Conservation (phyloP, 1,139 yeast genomes). For the Taphrina communis region DNA sequence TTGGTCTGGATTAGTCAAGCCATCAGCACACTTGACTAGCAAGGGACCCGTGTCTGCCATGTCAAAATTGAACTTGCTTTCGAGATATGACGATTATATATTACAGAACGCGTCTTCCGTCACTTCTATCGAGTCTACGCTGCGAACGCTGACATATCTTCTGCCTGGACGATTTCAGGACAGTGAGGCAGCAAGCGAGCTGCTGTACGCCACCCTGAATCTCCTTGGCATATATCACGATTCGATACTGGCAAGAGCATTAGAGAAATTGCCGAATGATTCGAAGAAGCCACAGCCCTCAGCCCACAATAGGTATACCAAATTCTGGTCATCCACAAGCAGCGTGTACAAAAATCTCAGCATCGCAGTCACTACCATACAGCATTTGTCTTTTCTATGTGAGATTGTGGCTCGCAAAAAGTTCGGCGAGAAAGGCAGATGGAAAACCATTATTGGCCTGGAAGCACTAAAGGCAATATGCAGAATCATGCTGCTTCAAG, state of each 20-base stretch:
- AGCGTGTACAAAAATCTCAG: slow-evolving; percentile 51
- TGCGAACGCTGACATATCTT: slow-evolving; percentile 53
- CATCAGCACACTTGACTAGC: too few species aligned
- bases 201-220: slow-evolving; percentile 51
- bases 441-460: slow-evolving; percentile 51
- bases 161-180: slow-evolving; percentile 55
- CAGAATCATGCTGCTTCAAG: slow-evolving; percentile 50
- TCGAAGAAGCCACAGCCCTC: slow-evolving; percentile 46
- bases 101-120: slow-evolving; percentile 54
- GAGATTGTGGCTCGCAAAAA: slow-evolving; percentile 52
- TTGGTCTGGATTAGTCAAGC: too few species aligned
- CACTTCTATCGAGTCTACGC: slow-evolving; percentile 53
- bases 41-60: background rate
- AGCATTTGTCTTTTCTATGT: slow-evolving; percentile 53
- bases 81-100: slow-evolving; percentile 47
- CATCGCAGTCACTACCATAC: slow-evolving; percentile 50
- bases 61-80: slow-evolving; percentile 18
- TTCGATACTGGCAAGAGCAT: slow-evolving; percentile 51
- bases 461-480: slow-evolving; percentile 51
- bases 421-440: slow-evolving; percentile 49
- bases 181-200: slow-evolving; percentile 53
- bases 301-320: slow-evolving; percentile 52
- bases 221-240: slow-evolving; percentile 55
- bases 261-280: slow-evolving; percentile 46
- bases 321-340: slow-evolving; percentile 47